Evolutionary conservation across 1,139 yeast genomes (phyloP).

Genomic region (Pneumocystis canis): DNA sequence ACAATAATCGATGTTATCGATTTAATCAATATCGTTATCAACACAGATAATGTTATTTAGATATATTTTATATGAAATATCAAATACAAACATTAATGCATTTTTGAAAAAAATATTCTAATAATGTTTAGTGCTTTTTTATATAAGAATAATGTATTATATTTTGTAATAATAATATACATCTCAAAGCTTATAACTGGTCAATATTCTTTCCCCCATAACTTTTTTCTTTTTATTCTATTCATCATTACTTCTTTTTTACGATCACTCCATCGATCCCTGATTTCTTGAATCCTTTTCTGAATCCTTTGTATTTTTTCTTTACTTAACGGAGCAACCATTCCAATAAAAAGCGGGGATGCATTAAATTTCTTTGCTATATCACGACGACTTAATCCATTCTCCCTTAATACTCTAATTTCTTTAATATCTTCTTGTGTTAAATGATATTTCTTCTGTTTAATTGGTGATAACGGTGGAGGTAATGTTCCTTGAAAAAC

Average conservation of each 20-base stretch:
- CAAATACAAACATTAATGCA: background rate
- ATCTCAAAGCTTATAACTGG: background rate
- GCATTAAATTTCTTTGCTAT: slow-evolving; percentile 7
- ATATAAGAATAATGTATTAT: background rate
- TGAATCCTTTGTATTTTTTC: slow-evolving; percentile 1
- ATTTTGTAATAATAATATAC: background rate
- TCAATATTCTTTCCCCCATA: slow-evolving; percentile 4
- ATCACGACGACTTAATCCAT: slow-evolving; percentile 2
- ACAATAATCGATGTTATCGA: background rate
- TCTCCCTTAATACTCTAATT: background rate
- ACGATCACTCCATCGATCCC: slow-evolving; percentile 7
- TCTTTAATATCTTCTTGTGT: slow-evolving; percentile 4
- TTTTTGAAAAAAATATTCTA: background rate
- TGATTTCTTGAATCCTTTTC: slow-evolving; percentile 2
- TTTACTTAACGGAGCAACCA: slow-evolving; percentile 6
- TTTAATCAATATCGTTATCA: background rate
- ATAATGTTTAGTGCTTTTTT: background rate
- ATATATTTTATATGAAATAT: background rate
- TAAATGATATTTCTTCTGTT: background rate
- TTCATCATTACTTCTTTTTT: slow-evolving; percentile 6
- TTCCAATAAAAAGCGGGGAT: slow-evolving; percentile 6
- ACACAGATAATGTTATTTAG: background rate
- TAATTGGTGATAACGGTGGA: slow-evolving; percentile 5
- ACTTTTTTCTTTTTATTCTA: slow-evolving; percentile 3
- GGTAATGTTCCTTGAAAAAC: background rate